Conservation (phyloP, 805 yeast genomes). For the Ogataea saltuana region DNA sequence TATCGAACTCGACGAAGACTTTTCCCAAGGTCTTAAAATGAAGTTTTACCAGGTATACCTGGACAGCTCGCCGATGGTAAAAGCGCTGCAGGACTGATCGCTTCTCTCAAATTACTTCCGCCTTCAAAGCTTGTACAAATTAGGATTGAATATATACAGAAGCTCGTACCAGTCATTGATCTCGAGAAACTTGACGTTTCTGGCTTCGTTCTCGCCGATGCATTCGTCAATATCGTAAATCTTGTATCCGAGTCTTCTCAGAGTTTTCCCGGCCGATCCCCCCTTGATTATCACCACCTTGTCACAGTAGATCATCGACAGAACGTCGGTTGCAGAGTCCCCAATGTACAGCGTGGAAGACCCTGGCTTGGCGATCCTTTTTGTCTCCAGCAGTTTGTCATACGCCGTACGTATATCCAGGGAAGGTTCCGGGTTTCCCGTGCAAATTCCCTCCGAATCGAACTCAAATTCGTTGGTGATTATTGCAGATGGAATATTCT, state of each 20-base stretch:
- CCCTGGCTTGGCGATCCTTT: conserved; percentile 22
- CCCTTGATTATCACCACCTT: conserved; percentile 48
- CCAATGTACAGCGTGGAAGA: conserved; percentile 50
- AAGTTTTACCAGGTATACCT: conserved; percentile 19
- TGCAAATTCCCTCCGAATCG: conserved; percentile 26
- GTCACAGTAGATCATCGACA: conserved; percentile 49
- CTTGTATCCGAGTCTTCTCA: conserved; percentile 27
- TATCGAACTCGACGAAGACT: conserved; percentile 9
- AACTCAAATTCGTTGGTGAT: conserved; percentile 54
- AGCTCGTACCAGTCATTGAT: conserved; percentile 24
- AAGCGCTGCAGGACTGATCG: conserved; percentile 8
- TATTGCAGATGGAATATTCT: conserved; percentile 26
- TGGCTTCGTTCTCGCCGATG: conserved; percentile 13
- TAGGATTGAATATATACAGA: conserved; percentile 14
- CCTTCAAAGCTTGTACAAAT: conserved; percentile 11
- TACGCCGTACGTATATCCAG: conserved; percentile 49
- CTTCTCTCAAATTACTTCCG: background rate
- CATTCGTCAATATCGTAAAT: conserved; percentile 23
- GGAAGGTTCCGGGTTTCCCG: conserved; percentile 25
- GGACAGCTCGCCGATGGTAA: conserved; percentile 15
- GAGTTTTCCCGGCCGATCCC: conserved; percentile 35
- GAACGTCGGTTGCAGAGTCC: conserved; percentile 61
- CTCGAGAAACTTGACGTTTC: conserved; percentile 19
- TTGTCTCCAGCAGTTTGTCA: conserved; percentile 44
- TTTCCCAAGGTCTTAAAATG: conserved; percentile 11